These are phyloP conservation scores for Canna indica DNA, from an alignment of 176 grass and related monocot genomes.

Conservation along the genomic window DNA sequence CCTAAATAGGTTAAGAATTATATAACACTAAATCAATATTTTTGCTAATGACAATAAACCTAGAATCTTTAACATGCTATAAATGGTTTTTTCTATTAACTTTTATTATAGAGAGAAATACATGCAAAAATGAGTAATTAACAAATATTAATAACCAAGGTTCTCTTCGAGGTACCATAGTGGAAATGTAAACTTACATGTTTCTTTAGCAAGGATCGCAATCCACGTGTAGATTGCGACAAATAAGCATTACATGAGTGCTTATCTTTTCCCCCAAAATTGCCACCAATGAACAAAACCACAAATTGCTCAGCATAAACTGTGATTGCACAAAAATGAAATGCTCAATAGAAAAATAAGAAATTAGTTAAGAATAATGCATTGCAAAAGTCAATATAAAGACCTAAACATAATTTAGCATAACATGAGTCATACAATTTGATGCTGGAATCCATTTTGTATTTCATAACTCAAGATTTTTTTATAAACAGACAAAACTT, in stretches of 20 bases:
- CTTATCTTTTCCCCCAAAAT: conserved; percentile 36
- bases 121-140: too few relatives aligned
- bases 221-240: conserved; percentile 71
- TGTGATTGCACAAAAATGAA: conserved; percentile 12
- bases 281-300: conserved; percentile 57
- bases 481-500: too few relatives aligned
- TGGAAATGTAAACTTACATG: conserved; percentile 33
- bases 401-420: not conserved
- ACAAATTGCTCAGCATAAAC: conserved; percentile 89
- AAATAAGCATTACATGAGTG: conserved; percentile 67
- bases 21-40: too few relatives aligned
- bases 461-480: too few relatives aligned
- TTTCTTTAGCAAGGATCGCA: conserved; percentile 72
- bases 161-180: not conserved
- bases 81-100: not conserved
- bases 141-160: too few relatives aligned
- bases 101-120: not conserved
- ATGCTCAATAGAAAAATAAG: conserved; percentile 7
- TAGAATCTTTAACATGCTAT: too few relatives aligned
- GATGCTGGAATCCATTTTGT: not conserved
- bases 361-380: not conserved
- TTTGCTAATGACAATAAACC: too few relatives aligned
- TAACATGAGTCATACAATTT: not conserved
- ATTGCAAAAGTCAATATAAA: too few relatives aligned
- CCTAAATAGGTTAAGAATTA: too few relatives aligned